Conservation (phyloP, 768 basidiomycete genomes). For the Lactarius pseudohatsudake region DNA sequence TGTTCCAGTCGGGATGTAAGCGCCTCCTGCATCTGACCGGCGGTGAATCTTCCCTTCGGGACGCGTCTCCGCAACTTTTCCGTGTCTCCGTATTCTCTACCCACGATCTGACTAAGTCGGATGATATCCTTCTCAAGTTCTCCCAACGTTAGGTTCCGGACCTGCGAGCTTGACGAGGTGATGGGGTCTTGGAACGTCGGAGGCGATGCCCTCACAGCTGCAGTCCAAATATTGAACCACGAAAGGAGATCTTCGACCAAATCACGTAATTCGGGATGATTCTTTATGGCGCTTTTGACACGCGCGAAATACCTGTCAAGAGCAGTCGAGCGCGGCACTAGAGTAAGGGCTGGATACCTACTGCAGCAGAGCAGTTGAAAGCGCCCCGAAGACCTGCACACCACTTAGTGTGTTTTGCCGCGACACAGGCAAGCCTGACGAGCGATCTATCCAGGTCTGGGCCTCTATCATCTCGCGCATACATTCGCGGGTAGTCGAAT, state of each 20-base stretch:
- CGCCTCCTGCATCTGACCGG: constrained; percentile 35
- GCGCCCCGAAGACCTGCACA: constrained; percentile 34
- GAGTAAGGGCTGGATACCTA: constrained; percentile 4
- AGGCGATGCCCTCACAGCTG: constrained; percentile 39
- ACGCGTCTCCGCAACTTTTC: constrained; percentile 26
- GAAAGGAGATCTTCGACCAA: constrained; percentile 44
- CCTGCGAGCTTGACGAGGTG: constrained; percentile 29
- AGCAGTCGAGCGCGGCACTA: background rate
- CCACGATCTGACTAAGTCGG: constrained; percentile 44
- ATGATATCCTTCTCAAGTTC: constrained; percentile 39
- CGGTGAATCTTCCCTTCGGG: constrained; percentile 16
- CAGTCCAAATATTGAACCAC: constrained; percentile 52
- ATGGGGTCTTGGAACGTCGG: constrained; percentile 50
- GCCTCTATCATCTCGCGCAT: constrained; percentile 31
- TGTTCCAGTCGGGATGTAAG: constrained; percentile 41
- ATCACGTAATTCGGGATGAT: constrained; percentile 44
- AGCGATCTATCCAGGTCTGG: constrained; percentile 32
- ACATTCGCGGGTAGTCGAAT: constrained; percentile 27
- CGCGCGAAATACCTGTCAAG: constrained; percentile 50
- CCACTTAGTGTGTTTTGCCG: constrained; percentile 31
- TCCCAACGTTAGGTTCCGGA: constrained; percentile 41
- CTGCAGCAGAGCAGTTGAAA: constrained; percentile 32
- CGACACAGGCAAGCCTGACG: constrained; percentile 12
- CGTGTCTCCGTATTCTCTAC: constrained; percentile 47
- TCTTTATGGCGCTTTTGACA: constrained; percentile 54